A percentile compares a stretch with the other conserved stretches of the same genome.
These are phyloP conservation scores for Pseudocercospora macadamiae DNA, from an alignment of 2,329 filamentous ascomycete species.

Conservation along the genomic window DNA sequence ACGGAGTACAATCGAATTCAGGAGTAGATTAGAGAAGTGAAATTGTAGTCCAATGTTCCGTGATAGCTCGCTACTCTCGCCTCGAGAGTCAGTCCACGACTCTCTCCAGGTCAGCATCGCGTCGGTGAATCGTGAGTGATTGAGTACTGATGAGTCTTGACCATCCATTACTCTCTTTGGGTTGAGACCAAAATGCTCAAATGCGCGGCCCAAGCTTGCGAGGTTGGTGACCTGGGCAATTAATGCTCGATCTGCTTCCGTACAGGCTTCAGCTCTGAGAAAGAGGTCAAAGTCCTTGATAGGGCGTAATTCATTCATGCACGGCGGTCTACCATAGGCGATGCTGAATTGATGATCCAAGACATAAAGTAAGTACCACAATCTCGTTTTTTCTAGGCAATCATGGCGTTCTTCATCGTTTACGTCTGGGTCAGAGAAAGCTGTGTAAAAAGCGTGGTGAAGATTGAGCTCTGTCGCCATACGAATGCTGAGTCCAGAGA, in stretches of 20 bases:
- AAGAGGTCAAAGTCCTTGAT: constrained; percentile 41
- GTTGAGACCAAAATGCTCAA: constrained; percentile 18
- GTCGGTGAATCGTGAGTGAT: constrained; percentile 16
- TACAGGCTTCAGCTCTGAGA: constrained; percentile 11
- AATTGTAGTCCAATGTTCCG: constrained; percentile 11
- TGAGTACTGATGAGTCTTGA: constrained; percentile 16
- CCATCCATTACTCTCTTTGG: constrained; percentile 14
- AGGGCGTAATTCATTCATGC: constrained; percentile 43
- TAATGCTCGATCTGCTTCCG: constrained; percentile 11
- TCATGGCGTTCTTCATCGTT: constrained; percentile 32
- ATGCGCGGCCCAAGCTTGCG: constrained; percentile 9
- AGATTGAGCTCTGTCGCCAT: constrained; percentile 46
- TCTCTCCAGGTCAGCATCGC: constrained; percentile 12
- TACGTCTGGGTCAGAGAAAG: constrained; percentile 40
- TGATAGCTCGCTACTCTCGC: background rate
- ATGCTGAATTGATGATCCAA: constrained; percentile 46
- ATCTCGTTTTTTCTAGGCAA: constrained; percentile 37
- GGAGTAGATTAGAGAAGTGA: constrained; percentile 16
- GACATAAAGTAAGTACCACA: constrained; percentile 44
- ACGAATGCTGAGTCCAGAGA: constrained; percentile 44
- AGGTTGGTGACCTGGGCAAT: constrained; percentile 17
- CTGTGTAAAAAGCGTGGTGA: constrained; percentile 35
- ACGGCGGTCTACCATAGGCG: constrained; percentile 46
- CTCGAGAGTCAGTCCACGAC: constrained; percentile 6
- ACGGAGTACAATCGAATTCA: constrained; percentile 13